A percentile compares a stretch with the other conserved stretches of the same genome.
Conservation (phyloP, 108 stramenopile genomes). For the Seminavis robusta region DNA sequence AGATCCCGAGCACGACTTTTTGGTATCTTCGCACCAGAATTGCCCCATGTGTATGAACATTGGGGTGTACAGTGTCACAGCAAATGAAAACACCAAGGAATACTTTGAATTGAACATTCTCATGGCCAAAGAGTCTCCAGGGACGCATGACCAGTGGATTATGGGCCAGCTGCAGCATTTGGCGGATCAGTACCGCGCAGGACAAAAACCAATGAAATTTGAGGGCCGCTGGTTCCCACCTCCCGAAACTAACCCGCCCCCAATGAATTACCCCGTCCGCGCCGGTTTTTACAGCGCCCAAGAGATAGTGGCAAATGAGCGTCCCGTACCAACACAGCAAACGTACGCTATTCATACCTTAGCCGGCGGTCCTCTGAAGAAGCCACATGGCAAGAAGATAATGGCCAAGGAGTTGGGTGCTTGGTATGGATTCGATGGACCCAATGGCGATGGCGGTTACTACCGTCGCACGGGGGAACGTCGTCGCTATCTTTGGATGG, state of each 20-base stretch:
- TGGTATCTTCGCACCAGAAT: constrained; percentile 26
- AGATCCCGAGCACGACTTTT: constrained; percentile 11
- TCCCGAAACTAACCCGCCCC: not conserved
- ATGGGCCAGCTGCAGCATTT: constrained; percentile 15
- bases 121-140: constrained; percentile 4
- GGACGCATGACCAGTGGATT: constrained; percentile 36
- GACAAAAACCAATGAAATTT: not conserved
- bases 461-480: constrained; percentile 1
- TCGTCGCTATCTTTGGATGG: constrained; percentile 11
- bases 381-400: constrained; percentile 39
- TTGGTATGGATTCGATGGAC: constrained; percentile 9
- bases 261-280: constrained; percentile 7
- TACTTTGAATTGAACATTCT: constrained; percentile 25
- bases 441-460: constrained; percentile 15
- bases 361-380: constrained; percentile 13
- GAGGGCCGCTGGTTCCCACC: not conserved
- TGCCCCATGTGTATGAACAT: constrained; percentile 30
- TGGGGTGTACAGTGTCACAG: constrained; percentile 30
- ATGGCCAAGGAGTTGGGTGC: constrained; percentile 39
- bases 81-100: constrained; percentile 21
- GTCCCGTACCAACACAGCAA: constrained; percentile 10
- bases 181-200: not conserved
- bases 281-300: constrained; percentile 1
- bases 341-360: constrained; percentile 37
- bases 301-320: constrained; percentile 13